Base-by-base conservation (phyloP, 352 stramenopile species). In the Phytophthora quininea region DNA sequence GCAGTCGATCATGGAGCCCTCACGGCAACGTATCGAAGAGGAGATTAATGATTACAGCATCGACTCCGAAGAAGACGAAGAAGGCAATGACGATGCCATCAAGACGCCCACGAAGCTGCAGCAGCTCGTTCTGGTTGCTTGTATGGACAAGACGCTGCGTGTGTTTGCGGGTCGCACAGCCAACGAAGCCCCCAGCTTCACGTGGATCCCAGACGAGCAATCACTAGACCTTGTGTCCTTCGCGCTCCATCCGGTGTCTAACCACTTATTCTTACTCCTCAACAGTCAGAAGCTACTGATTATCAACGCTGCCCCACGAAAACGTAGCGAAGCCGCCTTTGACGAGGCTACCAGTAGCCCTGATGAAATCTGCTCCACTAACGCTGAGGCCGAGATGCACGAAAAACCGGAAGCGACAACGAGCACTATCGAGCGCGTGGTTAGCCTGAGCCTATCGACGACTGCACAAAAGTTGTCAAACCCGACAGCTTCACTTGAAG, bases 191-290 rank as follows among this genome's bases (percentile, higher is more conserved):
- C 85, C 85, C 30, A 80, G 66, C 31, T 90, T 89, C 55, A 89
- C 83, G 57, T 93, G 82, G 81, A 90, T 89, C 49, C 85, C 85
- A 0, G 82, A 91, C 40, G 82, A 90, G n/a, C 58, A 77, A 32
- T 59, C 76, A 15, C 70, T 89, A 1, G 80, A 91, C 54, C 72
- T 93, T 30, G 71, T 84, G 24, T 82, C 79, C 2, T 80, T 91
- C 29, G 67, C 80, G n/a, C 71, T 91, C n/a, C 76, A 93, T 49
- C 66, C 81, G 1, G 56, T 76, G 8, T 71, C 62, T 2, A 63
- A 77, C 6, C 77, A 84, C 15, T 71, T 93, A 8, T 89, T 88
- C 32, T 58, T 93, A 11, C 29, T 93, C 19, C 72, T 90, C 8
- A 77, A 79, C 35, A 90, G 75, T 33, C 77, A 91, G 24, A 77